Conservation (phyloP, 208 protist genomes). For the Wallacemonas sp. region DNA sequence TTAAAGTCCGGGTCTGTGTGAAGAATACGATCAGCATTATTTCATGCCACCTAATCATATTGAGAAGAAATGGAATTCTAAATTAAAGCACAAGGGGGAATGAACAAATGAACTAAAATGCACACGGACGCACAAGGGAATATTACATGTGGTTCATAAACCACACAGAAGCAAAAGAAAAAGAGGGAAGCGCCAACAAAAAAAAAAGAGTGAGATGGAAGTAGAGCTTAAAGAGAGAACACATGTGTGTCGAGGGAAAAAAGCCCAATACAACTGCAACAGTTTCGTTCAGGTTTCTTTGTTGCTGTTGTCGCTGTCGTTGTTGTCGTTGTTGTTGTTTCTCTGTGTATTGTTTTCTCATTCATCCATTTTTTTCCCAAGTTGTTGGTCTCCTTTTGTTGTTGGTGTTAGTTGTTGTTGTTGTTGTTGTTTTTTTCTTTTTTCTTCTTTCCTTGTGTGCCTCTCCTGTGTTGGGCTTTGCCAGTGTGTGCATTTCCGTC, state of each 20-base stretch:
- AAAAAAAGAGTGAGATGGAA: neutral
- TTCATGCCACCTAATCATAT: too few relatives aligned
- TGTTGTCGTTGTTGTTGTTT: too few relatives aligned
- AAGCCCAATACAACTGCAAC: too few relatives aligned
- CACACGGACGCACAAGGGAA: too few relatives aligned
- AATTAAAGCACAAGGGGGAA: neutral
- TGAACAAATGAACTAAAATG: neutral
- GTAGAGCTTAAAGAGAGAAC: neutral
- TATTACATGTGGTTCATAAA: too few relatives aligned
- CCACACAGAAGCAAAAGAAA: neutral
- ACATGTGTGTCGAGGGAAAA: neutral
- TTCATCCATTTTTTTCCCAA: too few relatives aligned
- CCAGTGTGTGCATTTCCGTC: slow-evolving; percentile 1
- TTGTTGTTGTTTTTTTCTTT: neutral
- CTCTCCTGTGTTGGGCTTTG: too few relatives aligned
- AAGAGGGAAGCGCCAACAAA: slow-evolving; percentile 3
- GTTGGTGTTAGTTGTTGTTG: neutral
- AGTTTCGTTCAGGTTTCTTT: neutral
- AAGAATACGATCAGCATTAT: too few relatives aligned
- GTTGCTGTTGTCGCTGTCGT: neutral
- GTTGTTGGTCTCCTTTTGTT: too few relatives aligned
- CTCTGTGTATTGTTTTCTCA: too few relatives aligned
- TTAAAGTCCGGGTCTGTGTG: too few relatives aligned
- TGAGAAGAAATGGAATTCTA: too few relatives aligned
- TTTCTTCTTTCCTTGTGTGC: neutral